A percentile compares a stretch with the other conserved stretches of the same genome.
phyloP scores from a whole-genome alignment of 2,329 filamentous ascomycete genomes.

The Fusarium sp. region DNA sequence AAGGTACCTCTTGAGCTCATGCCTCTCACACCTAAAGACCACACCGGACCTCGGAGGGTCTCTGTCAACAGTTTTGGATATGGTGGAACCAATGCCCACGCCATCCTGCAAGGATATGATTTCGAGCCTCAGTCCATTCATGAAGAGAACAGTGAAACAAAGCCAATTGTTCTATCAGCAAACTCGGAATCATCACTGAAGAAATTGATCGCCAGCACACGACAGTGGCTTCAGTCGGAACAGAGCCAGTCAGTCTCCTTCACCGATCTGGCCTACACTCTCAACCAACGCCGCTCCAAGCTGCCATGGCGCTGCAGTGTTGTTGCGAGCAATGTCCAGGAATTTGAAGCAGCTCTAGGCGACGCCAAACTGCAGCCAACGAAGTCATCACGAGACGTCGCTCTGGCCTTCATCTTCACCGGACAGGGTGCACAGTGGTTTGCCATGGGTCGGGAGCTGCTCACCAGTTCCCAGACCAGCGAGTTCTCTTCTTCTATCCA shows the following conservation, averaged over 20 bases:
- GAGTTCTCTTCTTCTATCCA: constrained; percentile 3
- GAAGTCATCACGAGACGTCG: constrained; percentile 1
- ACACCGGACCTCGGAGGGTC: not conserved
- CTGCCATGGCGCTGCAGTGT: constrained; percentile 9
- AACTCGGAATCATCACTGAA: constrained; percentile 13
- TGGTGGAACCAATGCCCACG: constrained; percentile 18
- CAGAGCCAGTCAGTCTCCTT: not conserved
- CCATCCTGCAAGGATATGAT: constrained; percentile 9
- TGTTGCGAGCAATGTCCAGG: not conserved
- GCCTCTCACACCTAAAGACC: not conserved
- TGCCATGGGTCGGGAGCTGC: constrained; percentile 23
- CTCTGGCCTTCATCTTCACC: constrained; percentile 26
- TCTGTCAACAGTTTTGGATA: constrained; percentile 23
- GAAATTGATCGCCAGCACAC: not conserved
- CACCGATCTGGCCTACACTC: constrained; percentile 17
- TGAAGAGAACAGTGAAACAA: not conserved
- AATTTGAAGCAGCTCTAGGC: not conserved
- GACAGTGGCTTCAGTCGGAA: constrained; percentile 4
- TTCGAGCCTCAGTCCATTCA: not conserved
- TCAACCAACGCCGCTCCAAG: constrained; percentile 7
- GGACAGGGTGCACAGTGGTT: constrained; percentile 36
- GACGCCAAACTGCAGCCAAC: not conserved
- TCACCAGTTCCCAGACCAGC: not conserved
- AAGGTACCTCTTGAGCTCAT: constrained; percentile 15
- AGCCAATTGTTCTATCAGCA: constrained; percentile 15